Percentiles rank a stretch among this genome's conserved stretches.
Conservation (phyloP, 495 filamentous ascomycete genomes). For the Lepraria neglecta region DNA sequence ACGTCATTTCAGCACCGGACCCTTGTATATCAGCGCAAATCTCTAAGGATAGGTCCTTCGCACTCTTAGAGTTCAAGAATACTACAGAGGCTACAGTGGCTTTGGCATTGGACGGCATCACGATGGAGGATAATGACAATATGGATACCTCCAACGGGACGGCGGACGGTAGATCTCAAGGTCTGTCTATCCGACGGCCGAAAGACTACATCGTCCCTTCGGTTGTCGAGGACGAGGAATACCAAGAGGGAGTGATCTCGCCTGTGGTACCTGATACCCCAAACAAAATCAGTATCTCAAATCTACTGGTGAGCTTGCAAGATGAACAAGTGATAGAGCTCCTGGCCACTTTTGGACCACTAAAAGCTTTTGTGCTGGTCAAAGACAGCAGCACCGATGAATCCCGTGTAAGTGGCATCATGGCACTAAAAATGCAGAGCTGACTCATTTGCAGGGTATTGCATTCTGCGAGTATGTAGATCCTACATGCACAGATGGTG, state of each 20-base stretch:
- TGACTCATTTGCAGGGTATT: conserved; percentile 60
- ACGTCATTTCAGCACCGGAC: conserved; percentile 75
- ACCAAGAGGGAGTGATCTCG: conserved; percentile 71
- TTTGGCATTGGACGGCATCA: conserved; percentile 80
- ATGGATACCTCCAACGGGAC: conserved; percentile 46
- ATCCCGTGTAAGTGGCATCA: conserved; percentile 62
- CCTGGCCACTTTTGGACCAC: conserved; percentile 78
- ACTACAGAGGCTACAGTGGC: conserved; percentile 84
- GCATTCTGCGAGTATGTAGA: conserved; percentile 95
- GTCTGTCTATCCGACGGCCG: conserved; percentile 78
- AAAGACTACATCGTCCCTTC: conserved; percentile 97
- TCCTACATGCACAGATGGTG: conserved; percentile 67
- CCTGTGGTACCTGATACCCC: conserved; percentile 81
- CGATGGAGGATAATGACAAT: conserved; percentile 68
- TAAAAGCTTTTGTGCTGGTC: conserved; percentile 87
- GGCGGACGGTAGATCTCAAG: conserved; percentile 49
- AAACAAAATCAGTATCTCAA: conserved; percentile 89
- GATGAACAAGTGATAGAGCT: conserved; percentile 91
- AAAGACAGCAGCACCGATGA: conserved; percentile 82
- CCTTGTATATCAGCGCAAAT: conserved; percentile 82
- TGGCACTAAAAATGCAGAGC: conserved; percentile 6
- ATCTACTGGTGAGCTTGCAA: conserved; percentile 77
- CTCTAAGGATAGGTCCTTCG: conserved; percentile 69
- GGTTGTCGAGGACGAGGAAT: conserved; percentile 64
- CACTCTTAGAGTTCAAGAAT: conserved; percentile 85